Evolutionary conservation across 2,329 filamentous ascomycete genomes (phyloP).

Genomic region (Scytalidium sp.): DNA sequence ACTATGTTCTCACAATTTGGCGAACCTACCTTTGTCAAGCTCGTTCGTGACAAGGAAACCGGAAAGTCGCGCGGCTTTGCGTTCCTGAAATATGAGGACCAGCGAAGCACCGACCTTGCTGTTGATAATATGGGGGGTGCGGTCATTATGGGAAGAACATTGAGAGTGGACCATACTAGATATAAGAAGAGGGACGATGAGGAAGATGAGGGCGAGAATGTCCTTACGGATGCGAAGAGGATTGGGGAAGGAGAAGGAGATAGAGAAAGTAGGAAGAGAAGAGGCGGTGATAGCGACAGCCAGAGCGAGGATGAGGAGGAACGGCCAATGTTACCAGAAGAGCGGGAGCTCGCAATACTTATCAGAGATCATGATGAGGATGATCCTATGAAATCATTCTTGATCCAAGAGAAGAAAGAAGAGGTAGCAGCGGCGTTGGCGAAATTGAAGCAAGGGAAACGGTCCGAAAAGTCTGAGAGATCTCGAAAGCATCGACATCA

Average conservation of each 20-base stretch:
- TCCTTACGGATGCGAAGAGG: constrained; percentile 29
- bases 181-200: constrained; percentile 88
- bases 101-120: constrained; percentile 90
- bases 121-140: constrained; percentile 94
- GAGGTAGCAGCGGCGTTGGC: constrained; percentile 72
- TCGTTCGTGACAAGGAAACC: constrained; percentile 91
- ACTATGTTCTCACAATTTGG: constrained; percentile 97
- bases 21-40: constrained; percentile 89
- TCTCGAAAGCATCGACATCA: constrained; percentile 17
- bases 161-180: constrained; percentile 88
- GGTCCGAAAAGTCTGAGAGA: constrained; percentile 14
- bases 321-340: constrained; percentile 72
- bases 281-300: constrained; percentile 14
- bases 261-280: constrained; percentile 37
- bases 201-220: constrained; percentile 58
- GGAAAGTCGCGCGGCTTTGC: constrained; percentile 93
- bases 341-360: constrained; percentile 72
- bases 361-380: constrained; percentile 86
- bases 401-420: constrained; percentile 88
- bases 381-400: constrained; percentile 92
- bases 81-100: constrained; percentile 98
- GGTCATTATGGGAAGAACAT: constrained; percentile 72
- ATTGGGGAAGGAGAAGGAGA: constrained; percentile 33
- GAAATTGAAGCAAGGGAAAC: constrained; percentile 37
- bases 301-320: constrained; percentile 38